phyloP scores from a whole-genome alignment of 768 basidiomycete genomes.

The Termitomyces sp. region DNA sequence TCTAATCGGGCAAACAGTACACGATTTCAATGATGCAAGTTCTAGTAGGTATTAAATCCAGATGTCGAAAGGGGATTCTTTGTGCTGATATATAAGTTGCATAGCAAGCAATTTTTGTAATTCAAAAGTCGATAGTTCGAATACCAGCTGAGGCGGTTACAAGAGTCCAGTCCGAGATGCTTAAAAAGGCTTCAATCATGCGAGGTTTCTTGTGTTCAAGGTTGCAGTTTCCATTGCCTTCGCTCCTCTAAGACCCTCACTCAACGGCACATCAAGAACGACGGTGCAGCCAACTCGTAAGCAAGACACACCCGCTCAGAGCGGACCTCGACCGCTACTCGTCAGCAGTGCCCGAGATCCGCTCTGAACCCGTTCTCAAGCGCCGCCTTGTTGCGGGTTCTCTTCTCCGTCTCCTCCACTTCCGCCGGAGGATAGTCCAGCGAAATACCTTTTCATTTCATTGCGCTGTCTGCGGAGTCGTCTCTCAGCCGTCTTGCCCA shows the following conservation, averaged over 20 bases:
- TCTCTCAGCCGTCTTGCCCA: too few species aligned
- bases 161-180: too few species aligned
- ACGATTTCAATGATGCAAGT: neutral
- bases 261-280: neutral
- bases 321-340: too few species aligned
- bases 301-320: neutral
- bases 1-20: neutral
- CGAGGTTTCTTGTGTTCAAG: too few species aligned
- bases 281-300: neutral
- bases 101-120: neutral
- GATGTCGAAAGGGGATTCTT: neutral
- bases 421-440: too few species aligned
- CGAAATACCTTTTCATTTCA: too few species aligned
- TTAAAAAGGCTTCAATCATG: too few species aligned
- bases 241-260: neutral
- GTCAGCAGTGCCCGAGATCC: neutral
- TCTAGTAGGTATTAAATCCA: neutral
- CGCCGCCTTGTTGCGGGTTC: neutral
- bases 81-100: neutral
- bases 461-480: too few species aligned
- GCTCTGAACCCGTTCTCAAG: too few species aligned
- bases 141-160: neutral
- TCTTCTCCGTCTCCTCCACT: too few species aligned
- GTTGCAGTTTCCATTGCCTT: neutral
- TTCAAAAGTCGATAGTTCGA: neutral